Evolutionary conservation across 2,329 filamentous ascomycete genomes (phyloP), one percentile per base, ranked within the genome.

Genomic region (Didymosphaeria variabile): DNA sequence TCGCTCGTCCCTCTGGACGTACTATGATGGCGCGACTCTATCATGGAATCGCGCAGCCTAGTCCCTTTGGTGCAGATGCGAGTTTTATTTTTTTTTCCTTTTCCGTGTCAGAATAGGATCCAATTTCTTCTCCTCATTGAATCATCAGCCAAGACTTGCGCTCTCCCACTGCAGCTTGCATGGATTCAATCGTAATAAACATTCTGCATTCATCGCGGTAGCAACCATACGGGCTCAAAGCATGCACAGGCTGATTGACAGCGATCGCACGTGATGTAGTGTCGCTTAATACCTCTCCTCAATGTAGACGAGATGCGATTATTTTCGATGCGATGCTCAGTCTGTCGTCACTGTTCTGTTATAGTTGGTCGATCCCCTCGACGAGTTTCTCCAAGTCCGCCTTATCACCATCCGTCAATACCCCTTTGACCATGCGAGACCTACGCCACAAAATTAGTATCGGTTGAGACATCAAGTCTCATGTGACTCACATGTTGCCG

Each of bases 351-450:
- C 19, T 29, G 26, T 29, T 29, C 26, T 34, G 26, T 69, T 61
- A 83, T 59, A 83, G 62, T 70, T 82, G 79, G 64, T 83, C 81
- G 53, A 83, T 75, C 13, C 77, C 79, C 54, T 72, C 75, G 29
- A 82, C 66, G 54, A 84, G 65, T 50, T 70, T 71, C 36, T 82
- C 79, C 17, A 83, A 64, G 17, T 63, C 63, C 59, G 61, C 67
- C 17, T 73, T 71, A 1, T 72, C 68, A 21, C 62, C 64, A 26
- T 67, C 71, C 34, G 70, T 69, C 63, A 75, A 50, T 26, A 77
- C 31, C 0, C 62, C 61, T 44, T 68, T 66, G 34, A 75, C 44
- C 53, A 68, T 64, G 12, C 65, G 58, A 34, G 67, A 64, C 57
- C 67, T 69, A 47, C 17, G 51, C 19, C 32, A n/a, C 36, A 15